These are phyloP conservation scores for Vaccinium macrocarpon DNA, from an alignment of 148 eudicot genomes.

Conservation along the genomic window DNA sequence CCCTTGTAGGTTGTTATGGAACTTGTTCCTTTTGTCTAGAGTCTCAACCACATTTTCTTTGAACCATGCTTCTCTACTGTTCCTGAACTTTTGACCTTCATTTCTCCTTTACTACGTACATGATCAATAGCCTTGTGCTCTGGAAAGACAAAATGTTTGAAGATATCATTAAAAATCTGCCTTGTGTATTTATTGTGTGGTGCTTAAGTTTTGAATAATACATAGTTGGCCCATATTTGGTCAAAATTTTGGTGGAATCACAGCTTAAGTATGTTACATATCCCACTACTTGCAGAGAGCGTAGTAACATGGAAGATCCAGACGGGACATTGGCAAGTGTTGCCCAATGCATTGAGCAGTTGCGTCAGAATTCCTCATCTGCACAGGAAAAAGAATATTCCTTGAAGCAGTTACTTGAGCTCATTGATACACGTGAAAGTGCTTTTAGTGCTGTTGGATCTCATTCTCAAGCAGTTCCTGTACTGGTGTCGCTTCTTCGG, in stretches of 20 bases:
- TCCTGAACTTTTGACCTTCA: constrained; percentile 1
- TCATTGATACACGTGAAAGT: constrained; percentile 86
- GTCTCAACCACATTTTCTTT: constrained; percentile 7
- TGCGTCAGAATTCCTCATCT: constrained; percentile 81
- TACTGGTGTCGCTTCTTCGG: constrained; percentile 90
- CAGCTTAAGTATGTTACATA: constrained; percentile 14
- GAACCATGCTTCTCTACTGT: neutral
- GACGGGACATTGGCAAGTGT: constrained; percentile 97
- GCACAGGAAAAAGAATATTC: constrained; percentile 77
- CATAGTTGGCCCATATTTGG: neutral
- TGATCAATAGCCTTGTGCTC: neutral
- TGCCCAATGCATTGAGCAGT: constrained; percentile 97
- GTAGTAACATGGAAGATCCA: constrained; percentile 95
- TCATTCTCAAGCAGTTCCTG: constrained; percentile 99
- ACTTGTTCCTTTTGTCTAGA: neutral
- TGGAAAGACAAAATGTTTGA: neutral
- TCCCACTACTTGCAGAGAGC: constrained; percentile 59
- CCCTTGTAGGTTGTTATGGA: neutral
- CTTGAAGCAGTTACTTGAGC: constrained; percentile 75
- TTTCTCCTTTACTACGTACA: neutral
- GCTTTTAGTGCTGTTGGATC: constrained; percentile 99
- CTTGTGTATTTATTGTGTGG: neutral
- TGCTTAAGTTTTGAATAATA: neutral
- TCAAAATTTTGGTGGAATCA: neutral
- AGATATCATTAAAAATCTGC: neutral